A percentile compares a stretch with the other conserved stretches of the same genome.
These are phyloP conservation scores for Halteria grandinella DNA, from an alignment of 73 alveolate species.

Conservation along the genomic window DNA sequence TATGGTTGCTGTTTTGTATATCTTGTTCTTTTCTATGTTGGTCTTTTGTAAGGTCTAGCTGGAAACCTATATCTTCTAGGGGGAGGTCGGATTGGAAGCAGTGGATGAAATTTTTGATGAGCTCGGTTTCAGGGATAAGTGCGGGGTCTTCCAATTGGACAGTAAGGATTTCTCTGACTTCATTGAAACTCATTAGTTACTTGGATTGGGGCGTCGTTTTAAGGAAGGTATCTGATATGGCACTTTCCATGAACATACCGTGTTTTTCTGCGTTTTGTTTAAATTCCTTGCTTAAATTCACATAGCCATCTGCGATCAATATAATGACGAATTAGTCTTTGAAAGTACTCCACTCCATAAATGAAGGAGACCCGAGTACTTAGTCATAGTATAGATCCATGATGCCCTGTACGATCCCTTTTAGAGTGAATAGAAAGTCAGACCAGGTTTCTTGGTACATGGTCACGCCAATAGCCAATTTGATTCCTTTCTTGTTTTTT, in stretches of 20 bases:
- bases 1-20: no score
- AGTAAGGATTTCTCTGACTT: slow-evolving; percentile 9
- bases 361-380: not conserved
- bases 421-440: slow-evolving; percentile 16
- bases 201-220: no score
- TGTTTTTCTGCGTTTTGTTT: slow-evolving; percentile 6
- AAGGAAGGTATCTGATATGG: no score
- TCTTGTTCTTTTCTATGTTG: not conserved
- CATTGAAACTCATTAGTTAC: slow-evolving; percentile 11
- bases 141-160: slow-evolving; percentile 10
- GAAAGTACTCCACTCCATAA: not conserved
- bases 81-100: slow-evolving; percentile 12
- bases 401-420: slow-evolving; percentile 26
- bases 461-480: slow-evolving; percentile 54
- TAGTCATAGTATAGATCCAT: slow-evolving; percentile 14
- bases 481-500: slow-evolving; percentile 17
- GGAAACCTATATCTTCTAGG: not conserved
- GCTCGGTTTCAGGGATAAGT: not conserved
- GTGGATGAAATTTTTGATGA: slow-evolving; percentile 34
- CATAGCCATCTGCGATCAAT: slow-evolving; percentile 58
- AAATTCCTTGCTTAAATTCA: slow-evolving; percentile 27
- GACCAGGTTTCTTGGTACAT: slow-evolving; percentile 57
- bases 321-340: slow-evolving; percentile 26
- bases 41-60: not conserved
- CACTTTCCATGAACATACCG: slow-evolving; percentile 29